Conservation (phyloP, 108 stramenopile genomes). For the Craspedostauros australis region DNA sequence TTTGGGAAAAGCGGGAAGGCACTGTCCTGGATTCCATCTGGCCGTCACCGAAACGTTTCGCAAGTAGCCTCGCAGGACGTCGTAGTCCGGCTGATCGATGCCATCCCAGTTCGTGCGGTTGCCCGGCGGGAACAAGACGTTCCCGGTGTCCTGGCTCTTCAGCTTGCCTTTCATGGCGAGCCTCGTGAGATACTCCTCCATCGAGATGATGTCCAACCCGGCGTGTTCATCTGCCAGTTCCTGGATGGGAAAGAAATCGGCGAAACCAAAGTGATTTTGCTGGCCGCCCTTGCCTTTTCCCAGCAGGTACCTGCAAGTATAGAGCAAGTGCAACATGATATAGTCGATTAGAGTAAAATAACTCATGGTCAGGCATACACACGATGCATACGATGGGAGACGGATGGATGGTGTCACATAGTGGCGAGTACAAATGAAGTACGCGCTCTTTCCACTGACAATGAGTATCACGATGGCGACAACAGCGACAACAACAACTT, state of each 20-base stretch:
- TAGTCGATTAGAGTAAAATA: too few species aligned
- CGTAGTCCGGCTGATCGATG: conserved; percentile 31
- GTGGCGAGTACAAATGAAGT: too few species aligned
- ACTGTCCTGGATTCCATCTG: conserved; percentile 58
- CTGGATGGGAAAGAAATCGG: conserved; percentile 77
- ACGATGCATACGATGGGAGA: too few species aligned
- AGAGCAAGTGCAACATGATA: neutral
- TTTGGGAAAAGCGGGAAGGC: conserved; percentile 59
- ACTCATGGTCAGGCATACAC: too few species aligned
- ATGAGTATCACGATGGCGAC: too few species aligned
- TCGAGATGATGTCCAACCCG: conserved; percentile 71
- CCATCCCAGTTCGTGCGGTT: conserved; percentile 26
- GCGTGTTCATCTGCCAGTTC: conserved; percentile 55
- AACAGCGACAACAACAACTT: too few species aligned
- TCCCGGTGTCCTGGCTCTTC: conserved; percentile 33
- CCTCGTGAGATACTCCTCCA: conserved; percentile 77
- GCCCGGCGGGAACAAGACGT: conserved; percentile 58
- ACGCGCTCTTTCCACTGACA: too few species aligned
- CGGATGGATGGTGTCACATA: too few species aligned
- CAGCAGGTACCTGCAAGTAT: conserved; percentile 18
- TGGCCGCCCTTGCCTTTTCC: conserved; percentile 16
- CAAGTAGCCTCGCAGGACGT: conserved; percentile 15
- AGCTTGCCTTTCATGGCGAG: conserved; percentile 48
- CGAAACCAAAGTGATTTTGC: conserved; percentile 60
- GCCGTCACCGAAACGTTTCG: conserved; percentile 18